A percentile compares a stretch with the other conserved stretches of the same genome.
These are phyloP conservation scores for Cunninghamia lanceolata DNA, from an alignment of 75 land plant genomes.

Conservation along the genomic window DNA sequence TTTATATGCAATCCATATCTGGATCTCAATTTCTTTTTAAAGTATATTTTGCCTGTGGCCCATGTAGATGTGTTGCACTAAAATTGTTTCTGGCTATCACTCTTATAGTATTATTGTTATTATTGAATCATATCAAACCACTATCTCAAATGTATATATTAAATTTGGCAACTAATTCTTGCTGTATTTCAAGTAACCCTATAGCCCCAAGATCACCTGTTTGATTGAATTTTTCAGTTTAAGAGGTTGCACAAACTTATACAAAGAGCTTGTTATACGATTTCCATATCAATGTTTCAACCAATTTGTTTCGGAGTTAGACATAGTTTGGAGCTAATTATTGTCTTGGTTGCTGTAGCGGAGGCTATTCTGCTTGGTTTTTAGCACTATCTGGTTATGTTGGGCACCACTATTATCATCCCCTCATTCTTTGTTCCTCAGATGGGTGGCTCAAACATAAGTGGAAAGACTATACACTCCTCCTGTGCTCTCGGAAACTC, in stretches of 20 bases:
- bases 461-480: background rate
- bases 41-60: background rate
- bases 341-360: no score
- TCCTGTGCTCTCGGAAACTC: background rate
- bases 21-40: background rate
- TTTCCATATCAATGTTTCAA: no score
- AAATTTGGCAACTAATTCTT: no score
- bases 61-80: background rate
- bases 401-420: constrained; percentile 87
- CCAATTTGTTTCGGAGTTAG: background rate
- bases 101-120: background rate
- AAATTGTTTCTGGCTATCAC: no score
- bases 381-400: no score
- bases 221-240: no score
- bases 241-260: background rate
- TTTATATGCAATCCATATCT: background rate
- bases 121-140: no score
- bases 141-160: no score
- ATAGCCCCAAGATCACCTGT: no score
- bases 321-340: background rate
- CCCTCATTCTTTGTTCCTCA: constrained; percentile 77
- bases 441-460: constrained; percentile 82
- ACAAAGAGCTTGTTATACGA: background rate
- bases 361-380: no score
- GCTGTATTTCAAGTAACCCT: no score